Percentiles rank a stretch among this genome's conserved stretches.
These are phyloP conservation scores for Teunomyces atbi DNA, from an alignment of 805 yeast species.

Conservation along the genomic window DNA sequence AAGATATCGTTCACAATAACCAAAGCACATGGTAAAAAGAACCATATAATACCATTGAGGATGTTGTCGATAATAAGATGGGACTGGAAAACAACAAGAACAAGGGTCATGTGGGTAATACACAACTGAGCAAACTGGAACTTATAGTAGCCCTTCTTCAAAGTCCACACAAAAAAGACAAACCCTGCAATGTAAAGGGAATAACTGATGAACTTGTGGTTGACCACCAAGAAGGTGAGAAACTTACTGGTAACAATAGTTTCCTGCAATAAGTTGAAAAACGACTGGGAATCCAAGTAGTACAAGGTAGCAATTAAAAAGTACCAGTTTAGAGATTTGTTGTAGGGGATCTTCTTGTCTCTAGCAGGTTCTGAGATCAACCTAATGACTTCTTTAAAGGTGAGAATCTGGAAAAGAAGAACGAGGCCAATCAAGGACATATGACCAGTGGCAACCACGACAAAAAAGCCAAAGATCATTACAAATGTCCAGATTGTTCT, in stretches of 20 bases:
- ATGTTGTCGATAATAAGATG: conserved; percentile 89
- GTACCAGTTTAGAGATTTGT: conserved; percentile 88
- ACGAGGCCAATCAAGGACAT: conserved; percentile 73
- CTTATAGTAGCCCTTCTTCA: conserved; percentile 83
- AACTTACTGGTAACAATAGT: conserved; percentile 50
- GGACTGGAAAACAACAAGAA: conserved; percentile 89
- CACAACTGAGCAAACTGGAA: conserved; percentile 94
- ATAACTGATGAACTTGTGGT: conserved; percentile 84
- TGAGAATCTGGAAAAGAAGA: conserved; percentile 70
- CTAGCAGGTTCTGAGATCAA: conserved; percentile 81
- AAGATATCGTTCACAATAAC: conserved; percentile 94
- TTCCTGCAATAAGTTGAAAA: conserved; percentile 64
- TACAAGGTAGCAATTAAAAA: conserved; percentile 83
- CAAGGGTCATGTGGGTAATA: conserved; percentile 88
- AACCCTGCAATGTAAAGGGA: conserved; percentile 83
- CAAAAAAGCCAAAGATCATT: conserved; percentile 75
- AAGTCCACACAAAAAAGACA: conserved; percentile 82
- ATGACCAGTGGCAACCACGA: conserved; percentile 79
- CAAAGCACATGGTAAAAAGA: conserved; percentile 83
- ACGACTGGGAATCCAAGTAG: conserved; percentile 83
- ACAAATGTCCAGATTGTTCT: conserved; percentile 92
- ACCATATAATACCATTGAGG: conserved; percentile 90
- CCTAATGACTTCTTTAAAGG: conserved; percentile 87
- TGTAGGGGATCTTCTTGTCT: conserved; percentile 79
- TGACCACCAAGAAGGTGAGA: conserved; percentile 59